Evolutionary conservation across 768 basidiomycete species (phyloP), one percentile per base, ranked within the genome.

Genomic region (Paxillus involutus): DNA sequence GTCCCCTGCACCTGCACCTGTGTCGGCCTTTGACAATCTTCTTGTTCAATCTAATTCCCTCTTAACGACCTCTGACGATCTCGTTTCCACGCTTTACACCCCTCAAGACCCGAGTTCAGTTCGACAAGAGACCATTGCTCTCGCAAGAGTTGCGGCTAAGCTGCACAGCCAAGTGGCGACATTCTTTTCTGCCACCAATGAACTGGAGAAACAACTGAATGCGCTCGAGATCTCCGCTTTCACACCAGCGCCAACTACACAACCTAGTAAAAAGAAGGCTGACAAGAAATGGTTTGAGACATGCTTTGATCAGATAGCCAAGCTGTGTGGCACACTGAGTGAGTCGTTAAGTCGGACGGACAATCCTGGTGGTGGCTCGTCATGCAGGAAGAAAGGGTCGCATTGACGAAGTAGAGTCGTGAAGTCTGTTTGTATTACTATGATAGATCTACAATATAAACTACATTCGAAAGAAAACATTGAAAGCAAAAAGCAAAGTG

Each of bases 251-350:
- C 11, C 49, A 16, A 1, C 54, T n/a, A 33, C 51, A 3, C 42
- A 26, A 32, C 17, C 44, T 10, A 44, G 56, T 42, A 69, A 69
- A 48, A 66, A 61, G 49, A 74, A 68, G 51, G 75, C 78, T 29
- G 65, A 73, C 16, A 69, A 68, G 51, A 82, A 76, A 61, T 89
- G 89, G 86, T 86, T 86, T 62, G 74, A 77, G 44, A 76, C 77
- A 11, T 89, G 87, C 64, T 81, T 88, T 59, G 73, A 76, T 47
- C 86, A 89, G 63, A 77, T 89, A 60, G 66, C 74, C 56, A 81
- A 79, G 59, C 67, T 74, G 21, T 69, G 66, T 51, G 54, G 68
- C 42, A 67, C 57, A 44, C 51, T 77, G 44, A 53, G 58, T 32
- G 66, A 60, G 10, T 64, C 63, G 35, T 58, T 75, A 36, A 35